Percentiles rank a stretch among this genome's conserved stretches.
Evolutionary conservation across 345 rosid species (phyloP).

Genomic region (Brassica juncea): DNA sequence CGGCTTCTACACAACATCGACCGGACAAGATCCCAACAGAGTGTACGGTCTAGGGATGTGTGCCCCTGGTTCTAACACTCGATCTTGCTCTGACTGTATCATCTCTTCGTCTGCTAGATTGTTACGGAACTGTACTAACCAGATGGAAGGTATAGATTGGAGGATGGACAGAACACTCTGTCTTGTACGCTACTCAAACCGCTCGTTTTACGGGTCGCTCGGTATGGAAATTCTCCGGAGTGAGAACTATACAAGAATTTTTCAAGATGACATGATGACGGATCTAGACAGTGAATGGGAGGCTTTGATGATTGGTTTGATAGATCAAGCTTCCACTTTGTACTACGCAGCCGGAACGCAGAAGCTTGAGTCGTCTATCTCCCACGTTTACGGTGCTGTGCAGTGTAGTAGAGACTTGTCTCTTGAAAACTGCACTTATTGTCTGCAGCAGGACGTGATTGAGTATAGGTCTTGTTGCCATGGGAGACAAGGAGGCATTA

Average conservation of each 20-base stretch:
- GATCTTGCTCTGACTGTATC: slow-evolving; percentile 5
- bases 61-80: background rate
- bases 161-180: slow-evolving; percentile 10
- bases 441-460: slow-evolving; percentile 33
- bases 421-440: slow-evolving; percentile 10
- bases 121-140: slow-evolving; percentile 8
- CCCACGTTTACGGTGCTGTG: slow-evolving; percentile 36
- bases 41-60: slow-evolving; percentile 11
- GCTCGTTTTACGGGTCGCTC: slow-evolving; percentile 16
- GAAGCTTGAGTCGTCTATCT: background rate
- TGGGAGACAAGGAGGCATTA: slow-evolving; percentile 39
- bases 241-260: background rate
- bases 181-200: slow-evolving; percentile 34
- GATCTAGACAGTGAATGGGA: slow-evolving; percentile 36
- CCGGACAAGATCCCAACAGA: background rate
- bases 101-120: background rate
- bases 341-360: slow-evolving; percentile 37
- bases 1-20: background rate
- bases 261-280: background rate
- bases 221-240: background rate
- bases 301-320: slow-evolving; percentile 19
- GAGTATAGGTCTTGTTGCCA: slow-evolving; percentile 33
- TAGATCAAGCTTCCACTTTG: slow-evolving; percentile 17
- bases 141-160: slow-evolving; percentile 25
- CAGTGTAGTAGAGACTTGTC: slow-evolving; percentile 56